Base-by-base conservation (phyloP, 768 basidiomycete genomes). In the Boletus pseudo-olivaceus region DNA sequence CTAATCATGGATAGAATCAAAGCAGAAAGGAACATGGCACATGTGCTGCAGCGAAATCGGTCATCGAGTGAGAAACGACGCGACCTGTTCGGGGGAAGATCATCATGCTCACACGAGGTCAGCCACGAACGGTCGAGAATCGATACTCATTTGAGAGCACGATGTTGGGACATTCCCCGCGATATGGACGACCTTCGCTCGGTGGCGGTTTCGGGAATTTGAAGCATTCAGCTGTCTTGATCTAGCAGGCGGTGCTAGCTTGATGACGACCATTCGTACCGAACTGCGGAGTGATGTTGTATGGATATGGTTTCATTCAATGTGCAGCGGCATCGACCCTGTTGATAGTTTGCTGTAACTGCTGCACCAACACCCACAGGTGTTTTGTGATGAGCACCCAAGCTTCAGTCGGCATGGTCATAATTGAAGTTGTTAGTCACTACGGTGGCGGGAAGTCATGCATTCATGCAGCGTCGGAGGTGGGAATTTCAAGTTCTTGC, bases 401-500 rank as follows among this genome's bases (percentile, higher is more conserved):
- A 15, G 20, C 32, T 33, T 45, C 44, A 26, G 33, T 47, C 3
- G 27, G 14, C 34, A 35, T n/a, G 35, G 35, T 11, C 37, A 5
- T 1, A 7, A 7, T 17, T n/a, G n/a, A n/a, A n/a, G n/a, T 26
- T 15, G 15, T 8, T 42, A 15, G 7, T 9, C 4, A 12, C 8
- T 26, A 32, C 12, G 44, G 19, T 46, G 46, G 20, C 20, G 17
- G 27, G 20, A 27, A 9, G 43, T 46, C n/a, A 20, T 15, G 7
- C 27, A 23, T 2, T 23, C 23, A 23, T 23, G 23, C 20, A 10
- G n/a, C 15, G 14, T 1, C 29, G 29, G 14, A 26, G 30, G 50
- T 59, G 58, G 57, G 58, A 59, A 58, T 47, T 41, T 37, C 34
- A 19, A 20, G 37, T 7, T 20, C 12, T 5, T 15, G n/a, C n/a